A percentile compares a stretch with the other conserved stretches of the same genome.
Evolutionary conservation across 2,329 filamentous ascomycete genomes (phyloP).

Genomic region (Aspergillus sp.): DNA sequence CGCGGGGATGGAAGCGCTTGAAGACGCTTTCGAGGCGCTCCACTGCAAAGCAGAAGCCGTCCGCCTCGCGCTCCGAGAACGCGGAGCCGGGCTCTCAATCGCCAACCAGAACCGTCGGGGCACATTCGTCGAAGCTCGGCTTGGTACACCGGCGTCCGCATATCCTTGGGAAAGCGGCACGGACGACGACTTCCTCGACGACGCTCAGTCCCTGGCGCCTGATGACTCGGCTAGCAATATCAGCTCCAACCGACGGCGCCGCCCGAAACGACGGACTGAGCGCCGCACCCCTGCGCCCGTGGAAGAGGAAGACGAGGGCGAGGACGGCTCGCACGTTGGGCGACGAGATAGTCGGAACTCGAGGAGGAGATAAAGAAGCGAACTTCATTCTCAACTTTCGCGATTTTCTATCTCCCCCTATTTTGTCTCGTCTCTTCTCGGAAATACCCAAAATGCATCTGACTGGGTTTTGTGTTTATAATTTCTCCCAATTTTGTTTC

Average conservation of each 20-base stretch:
- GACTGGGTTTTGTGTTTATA: neutral
- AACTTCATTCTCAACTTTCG: neutral
- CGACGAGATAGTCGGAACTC: conserved; percentile 26
- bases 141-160: conserved; percentile 48
- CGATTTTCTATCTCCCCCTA: neutral
- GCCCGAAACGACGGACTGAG: conserved; percentile 53
- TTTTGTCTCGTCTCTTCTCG: neutral
- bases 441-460: neutral
- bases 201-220: conserved; percentile 50
- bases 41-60: conserved; percentile 83
- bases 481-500: neutral
- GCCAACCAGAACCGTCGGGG: conserved; percentile 52
- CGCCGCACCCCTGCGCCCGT: conserved; percentile 54
- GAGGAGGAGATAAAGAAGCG: conserved; percentile 28
- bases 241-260: conserved; percentile 49
- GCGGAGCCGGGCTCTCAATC: conserved; percentile 72
- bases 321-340: conserved; percentile 29
- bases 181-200: conserved; percentile 52
- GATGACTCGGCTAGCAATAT: conserved; percentile 57
- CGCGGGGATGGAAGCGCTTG: conserved; percentile 88
- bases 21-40: conserved; percentile 92
- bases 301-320: conserved; percentile 53
- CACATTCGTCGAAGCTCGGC: conserved; percentile 45
- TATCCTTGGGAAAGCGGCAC: conserved; percentile 45
- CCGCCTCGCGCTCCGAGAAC: conserved; percentile 76